Evolutionary conservation across 352 stramenopile genomes (phyloP), one percentile per base, ranked within the genome.

Genomic region (Phytophthora colocasiae): DNA sequence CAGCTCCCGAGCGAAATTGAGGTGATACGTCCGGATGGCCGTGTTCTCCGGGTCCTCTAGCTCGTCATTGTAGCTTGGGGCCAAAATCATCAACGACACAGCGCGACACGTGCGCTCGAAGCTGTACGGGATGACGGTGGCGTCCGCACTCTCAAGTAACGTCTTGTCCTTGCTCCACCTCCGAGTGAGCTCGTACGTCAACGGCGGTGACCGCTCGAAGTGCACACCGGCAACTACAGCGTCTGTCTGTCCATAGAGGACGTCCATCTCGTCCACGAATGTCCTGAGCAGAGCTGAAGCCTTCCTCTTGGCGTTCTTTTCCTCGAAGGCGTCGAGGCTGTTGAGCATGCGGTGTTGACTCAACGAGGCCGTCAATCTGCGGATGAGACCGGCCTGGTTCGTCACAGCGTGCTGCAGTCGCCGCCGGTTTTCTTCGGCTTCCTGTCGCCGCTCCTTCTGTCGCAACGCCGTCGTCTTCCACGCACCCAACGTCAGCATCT

Each of bases 211-310:
- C 50, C 63, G 43, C 5, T 49, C 46, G 31, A 73, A 65, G 41
- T 54, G 12, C 11, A 66, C 43, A 6, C 49, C 38, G 0, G 44
- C 48, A 17, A 73, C 61, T 1, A 77, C 40, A 1, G 40, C 22
- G 46, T 77, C 49, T 0, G 69, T 77, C 39, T 66, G 51, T 6
- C 63, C 64, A 11, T 77, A 73, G 22, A 73, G 39, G 19, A 54
- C 29, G 27, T 71, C 58, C 52, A 77, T 54, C 26, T 77, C 69
- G 14, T 34, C 47, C n/a, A 77, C 19, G 27, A 70, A 77, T 1
- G 63, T 64, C 54, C 67, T 47, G 26, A 72, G 50, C 52, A 72
- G 19, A 22, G 43, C 15, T 22, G 46, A 49, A n/a, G 46, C 49
- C 17, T 56, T 32, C 22, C 31, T 46, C 5, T 40, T 40, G 2